Percentiles rank a stretch among this genome's conserved stretches.
These are phyloP conservation scores for Aspergillus luchuensis DNA, from an alignment of 2,329 filamentous ascomycete genomes.

Conservation along the genomic window DNA sequence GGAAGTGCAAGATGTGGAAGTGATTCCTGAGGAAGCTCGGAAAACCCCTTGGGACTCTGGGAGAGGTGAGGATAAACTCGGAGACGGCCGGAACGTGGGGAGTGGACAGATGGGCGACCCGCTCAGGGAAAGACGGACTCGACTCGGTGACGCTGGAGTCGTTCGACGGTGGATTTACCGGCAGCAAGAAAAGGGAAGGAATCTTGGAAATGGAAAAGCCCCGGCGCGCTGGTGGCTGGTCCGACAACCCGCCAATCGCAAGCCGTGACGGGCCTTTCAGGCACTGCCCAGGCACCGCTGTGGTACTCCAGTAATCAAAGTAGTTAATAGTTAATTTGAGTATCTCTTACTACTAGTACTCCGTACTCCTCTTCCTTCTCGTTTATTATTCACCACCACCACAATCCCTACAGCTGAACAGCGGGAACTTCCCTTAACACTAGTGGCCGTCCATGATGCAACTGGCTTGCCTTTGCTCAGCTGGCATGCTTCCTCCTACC, in stretches of 20 bases:
- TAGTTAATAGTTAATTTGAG: neutral
- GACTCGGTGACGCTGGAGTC: no score
- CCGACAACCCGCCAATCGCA: neutral
- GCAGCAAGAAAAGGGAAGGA: neutral
- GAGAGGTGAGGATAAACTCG: neutral
- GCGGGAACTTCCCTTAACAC: neutral
- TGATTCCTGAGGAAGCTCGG: neutral
- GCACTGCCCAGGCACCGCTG: neutral
- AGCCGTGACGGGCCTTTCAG: neutral
- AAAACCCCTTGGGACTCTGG: neutral
- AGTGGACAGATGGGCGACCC: neutral
- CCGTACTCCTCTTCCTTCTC: neutral
- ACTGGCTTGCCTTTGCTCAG: neutral
- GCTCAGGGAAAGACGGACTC: no score
- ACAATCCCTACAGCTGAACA: neutral
- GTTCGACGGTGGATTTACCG: neutral
- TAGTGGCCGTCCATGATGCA: slow-evolving; percentile 3
- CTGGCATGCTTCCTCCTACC: neutral
- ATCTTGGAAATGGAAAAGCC: neutral
- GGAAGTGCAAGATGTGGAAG: neutral
- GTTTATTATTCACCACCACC: neutral
- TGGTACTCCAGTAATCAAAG: no score
- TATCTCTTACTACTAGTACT: neutral
- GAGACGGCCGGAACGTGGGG: neutral
- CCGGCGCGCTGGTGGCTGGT: neutral